Conservation (phyloP, 768 basidiomycete species). For the Galerina sulciceps region DNA sequence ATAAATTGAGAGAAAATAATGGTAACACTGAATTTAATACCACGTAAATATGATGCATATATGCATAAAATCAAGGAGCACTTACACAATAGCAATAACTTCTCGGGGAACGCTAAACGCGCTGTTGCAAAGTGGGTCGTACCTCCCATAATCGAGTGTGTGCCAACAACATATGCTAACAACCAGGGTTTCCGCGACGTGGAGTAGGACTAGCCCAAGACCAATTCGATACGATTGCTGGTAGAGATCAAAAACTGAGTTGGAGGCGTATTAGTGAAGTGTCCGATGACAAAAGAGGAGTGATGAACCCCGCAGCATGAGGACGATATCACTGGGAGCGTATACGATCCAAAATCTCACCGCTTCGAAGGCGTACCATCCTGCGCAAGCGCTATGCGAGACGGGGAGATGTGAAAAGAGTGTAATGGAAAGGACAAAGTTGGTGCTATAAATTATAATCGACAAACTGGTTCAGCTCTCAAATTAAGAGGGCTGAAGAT, state of each 20-base stretch:
- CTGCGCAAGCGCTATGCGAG: background rate
- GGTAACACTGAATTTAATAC: background rate
- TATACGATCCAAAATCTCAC: slow-evolving; percentile 6
- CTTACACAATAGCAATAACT: slow-evolving; percentile 2
- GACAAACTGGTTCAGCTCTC: background rate
- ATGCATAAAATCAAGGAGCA: background rate
- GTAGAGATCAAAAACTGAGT: slow-evolving; percentile 9
- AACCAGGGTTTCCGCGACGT: background rate
- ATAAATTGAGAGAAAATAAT: slow-evolving; percentile 2
- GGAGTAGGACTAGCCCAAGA: background rate
- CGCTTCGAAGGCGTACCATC: slow-evolving; percentile 5
- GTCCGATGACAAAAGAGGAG: background rate
- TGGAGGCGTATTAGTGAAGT: background rate
- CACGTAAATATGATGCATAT: background rate
- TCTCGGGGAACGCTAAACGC: background rate
- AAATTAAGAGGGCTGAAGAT: background rate
- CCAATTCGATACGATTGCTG: slow-evolving; percentile 1
- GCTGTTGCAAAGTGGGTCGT: slow-evolving; percentile 2
- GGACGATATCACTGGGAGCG: slow-evolving; percentile 1
- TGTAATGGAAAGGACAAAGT: background rate
- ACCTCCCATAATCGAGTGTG: background rate
- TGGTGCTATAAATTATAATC: background rate
- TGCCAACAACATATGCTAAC: background rate
- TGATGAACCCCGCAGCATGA: slow-evolving; percentile 2
- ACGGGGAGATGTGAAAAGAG: background rate